Base-by-base conservation (phyloP, 2,329 filamentous ascomycete genomes). In the Scorias spongiosa region DNA sequence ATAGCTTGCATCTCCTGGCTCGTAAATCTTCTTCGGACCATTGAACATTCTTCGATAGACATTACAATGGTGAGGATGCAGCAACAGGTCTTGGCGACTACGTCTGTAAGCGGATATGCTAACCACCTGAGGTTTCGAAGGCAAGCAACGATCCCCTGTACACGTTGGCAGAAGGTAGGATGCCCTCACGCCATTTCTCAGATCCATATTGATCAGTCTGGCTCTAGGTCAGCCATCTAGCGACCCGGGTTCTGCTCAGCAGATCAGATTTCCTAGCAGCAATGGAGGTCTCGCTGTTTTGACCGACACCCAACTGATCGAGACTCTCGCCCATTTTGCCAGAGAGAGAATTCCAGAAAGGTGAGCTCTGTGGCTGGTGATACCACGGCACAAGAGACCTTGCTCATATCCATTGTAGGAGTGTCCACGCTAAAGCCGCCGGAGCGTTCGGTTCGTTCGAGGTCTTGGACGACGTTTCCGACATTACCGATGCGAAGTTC, bases 311-410 rank as follows among this genome's bases (percentile, higher is more conserved):
- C 73, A 77, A 42, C 54, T 80, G n/a, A 71, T 80, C 45, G 74
- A 79, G 48, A 69, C 72, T 1, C 60, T 80, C 1, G 69, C 76
- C 2, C 75, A 79, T 53, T 80, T 80, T 52, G 69, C 74, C 46
- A 67, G 75, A 6, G 75, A 80, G 57, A 63, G 76, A 17, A 80
- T 80, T 14, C 76, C 76, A 0, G 76, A 78, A 55, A 61, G 75
- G 55, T 51, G 8, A 18, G 34, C 2, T 18, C 20, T 20, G 64
- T 49, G 49, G 49, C 34, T 38, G 32, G 28, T 38, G 8, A 32
- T 14, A 11, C 30, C 10, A 17, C n/a, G 37, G 3, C 20, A 26
- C 20, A 26, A 26, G 7, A 7, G 7, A 26, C 20, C 20, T 26
- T 36, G n/a, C 10, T 12, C 32, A 38, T 14, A 12, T 28, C 2